Evolutionary conservation across 495 filamentous ascomycete genomes (phyloP).

Genomic region (Penicillium parvum): DNA sequence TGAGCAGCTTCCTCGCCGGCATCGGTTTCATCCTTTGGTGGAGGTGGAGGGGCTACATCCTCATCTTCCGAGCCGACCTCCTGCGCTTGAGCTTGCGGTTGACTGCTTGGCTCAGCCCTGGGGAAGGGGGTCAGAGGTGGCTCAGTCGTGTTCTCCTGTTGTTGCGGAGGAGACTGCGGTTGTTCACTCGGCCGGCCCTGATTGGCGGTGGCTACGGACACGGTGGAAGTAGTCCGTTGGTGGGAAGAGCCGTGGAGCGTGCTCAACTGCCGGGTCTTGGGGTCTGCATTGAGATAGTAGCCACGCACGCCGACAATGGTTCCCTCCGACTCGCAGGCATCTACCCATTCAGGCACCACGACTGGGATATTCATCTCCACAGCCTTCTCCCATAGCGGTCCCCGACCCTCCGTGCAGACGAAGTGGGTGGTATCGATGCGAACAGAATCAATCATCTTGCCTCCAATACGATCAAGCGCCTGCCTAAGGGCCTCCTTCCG

Average conservation of each 20-base stretch:
- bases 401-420: slow-evolving; percentile 92
- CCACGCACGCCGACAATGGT: slow-evolving; percentile 90
- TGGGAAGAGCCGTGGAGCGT: slow-evolving; percentile 38
- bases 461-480: slow-evolving; percentile 84
- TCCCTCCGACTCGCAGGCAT: slow-evolving; percentile 89
- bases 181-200: slow-evolving; percentile 22
- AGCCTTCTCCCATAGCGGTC: slow-evolving; percentile 88
- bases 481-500: slow-evolving; percentile 67
- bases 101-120: slow-evolving; percentile 30
- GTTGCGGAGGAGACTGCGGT: slow-evolving; percentile 12
- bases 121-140: slow-evolving; percentile 44
- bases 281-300: slow-evolving; percentile 92
- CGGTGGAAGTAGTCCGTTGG: slow-evolving; percentile 39
- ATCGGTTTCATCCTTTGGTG: slow-evolving; percentile 35
- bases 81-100: slow-evolving; percentile 26
- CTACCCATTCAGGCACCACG: slow-evolving; percentile 95
- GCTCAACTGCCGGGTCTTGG: slow-evolving; percentile 56
- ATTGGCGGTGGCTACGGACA: slow-evolving; percentile 24
- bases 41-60: slow-evolving; percentile 27
- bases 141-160: slow-evolving; percentile 16
- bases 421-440: slow-evolving; percentile 98
- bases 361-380: slow-evolving; percentile 98
- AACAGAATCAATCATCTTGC: slow-evolving; percentile 84
- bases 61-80: slow-evolving; percentile 31
- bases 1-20: slow-evolving; percentile 10